A percentile compares a stretch with the other conserved stretches of the same genome.
These are phyloP conservation scores for Colletotrichum siamense DNA, from an alignment of 2,329 filamentous ascomycete genomes.

Conservation along the genomic window DNA sequence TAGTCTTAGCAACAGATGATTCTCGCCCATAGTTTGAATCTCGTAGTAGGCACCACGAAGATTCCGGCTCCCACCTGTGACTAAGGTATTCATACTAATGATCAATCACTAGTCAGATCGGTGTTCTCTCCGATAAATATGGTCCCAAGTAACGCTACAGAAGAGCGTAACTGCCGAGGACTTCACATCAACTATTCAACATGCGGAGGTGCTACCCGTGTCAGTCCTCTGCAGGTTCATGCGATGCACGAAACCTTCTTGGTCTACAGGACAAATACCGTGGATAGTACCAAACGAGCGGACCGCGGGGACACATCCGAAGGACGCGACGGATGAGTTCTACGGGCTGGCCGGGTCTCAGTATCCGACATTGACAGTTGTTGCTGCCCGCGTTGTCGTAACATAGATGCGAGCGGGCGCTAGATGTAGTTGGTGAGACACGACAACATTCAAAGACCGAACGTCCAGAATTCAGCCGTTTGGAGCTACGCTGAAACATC, in stretches of 20 bases:
- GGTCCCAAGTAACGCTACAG: fast-evolving
- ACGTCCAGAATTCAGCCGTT: background rate
- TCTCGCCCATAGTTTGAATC: background rate
- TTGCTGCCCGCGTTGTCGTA: background rate
- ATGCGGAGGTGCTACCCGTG: background rate
- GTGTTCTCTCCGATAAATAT: background rate
- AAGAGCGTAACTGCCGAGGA: background rate
- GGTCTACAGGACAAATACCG: background rate
- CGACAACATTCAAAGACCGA: background rate
- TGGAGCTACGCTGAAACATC: background rate
- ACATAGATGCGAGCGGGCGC: background rate
- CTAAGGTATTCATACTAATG: background rate
- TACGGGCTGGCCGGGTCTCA: background rate
- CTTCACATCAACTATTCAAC: background rate
- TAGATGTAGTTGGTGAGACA: background rate
- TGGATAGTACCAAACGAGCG: background rate
- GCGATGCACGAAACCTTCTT: background rate
- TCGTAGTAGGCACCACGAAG: background rate
- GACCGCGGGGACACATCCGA: background rate
- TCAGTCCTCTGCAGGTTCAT: background rate
- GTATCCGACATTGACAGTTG: background rate
- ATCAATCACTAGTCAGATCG: background rate
- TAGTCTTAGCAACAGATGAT: background rate
- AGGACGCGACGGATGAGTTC: background rate
- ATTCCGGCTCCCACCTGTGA: background rate